phyloP scores from a whole-genome alignment of 345 rosid genomes.

The Gossypium bickii region DNA sequence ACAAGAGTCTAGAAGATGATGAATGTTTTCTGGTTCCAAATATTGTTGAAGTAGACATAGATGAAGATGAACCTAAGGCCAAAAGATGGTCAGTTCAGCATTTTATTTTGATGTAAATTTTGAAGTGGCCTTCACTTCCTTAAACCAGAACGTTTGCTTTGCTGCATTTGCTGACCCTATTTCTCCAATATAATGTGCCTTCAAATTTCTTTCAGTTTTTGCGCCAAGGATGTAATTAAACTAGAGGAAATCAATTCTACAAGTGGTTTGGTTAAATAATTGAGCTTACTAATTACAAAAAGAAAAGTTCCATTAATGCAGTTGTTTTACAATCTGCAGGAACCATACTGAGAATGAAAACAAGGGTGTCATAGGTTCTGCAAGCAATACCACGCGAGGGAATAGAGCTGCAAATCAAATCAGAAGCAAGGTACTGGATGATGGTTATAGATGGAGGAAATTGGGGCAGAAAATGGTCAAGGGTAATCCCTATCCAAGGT shows the following conservation, averaged over 20 bases:
- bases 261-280: neutral
- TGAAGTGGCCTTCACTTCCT: neutral
- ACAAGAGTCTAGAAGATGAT: neutral
- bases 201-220: neutral
- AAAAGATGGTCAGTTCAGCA: slow-evolving; percentile 7
- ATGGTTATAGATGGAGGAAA: neutral
- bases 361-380: neutral
- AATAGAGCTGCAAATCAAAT: neutral
- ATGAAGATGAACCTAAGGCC: slow-evolving; percentile 8
- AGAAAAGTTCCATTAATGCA: neutral
- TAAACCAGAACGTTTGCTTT: neutral
- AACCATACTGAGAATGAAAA: neutral
- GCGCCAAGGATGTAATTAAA: neutral
- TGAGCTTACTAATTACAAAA: neutral
- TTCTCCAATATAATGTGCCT: neutral
- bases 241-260: neutral
- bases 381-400: neutral
- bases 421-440: neutral
- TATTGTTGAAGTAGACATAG: neutral
- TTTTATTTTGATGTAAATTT: neutral
- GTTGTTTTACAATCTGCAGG: neutral
- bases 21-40: neutral
- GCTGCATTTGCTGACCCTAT: neutral
- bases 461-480: neutral
- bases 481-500: slow-evolving; percentile 1